Base-by-base conservation (phyloP, 2,329 filamentous ascomycete genomes). In the Fusarium mexicanum region DNA sequence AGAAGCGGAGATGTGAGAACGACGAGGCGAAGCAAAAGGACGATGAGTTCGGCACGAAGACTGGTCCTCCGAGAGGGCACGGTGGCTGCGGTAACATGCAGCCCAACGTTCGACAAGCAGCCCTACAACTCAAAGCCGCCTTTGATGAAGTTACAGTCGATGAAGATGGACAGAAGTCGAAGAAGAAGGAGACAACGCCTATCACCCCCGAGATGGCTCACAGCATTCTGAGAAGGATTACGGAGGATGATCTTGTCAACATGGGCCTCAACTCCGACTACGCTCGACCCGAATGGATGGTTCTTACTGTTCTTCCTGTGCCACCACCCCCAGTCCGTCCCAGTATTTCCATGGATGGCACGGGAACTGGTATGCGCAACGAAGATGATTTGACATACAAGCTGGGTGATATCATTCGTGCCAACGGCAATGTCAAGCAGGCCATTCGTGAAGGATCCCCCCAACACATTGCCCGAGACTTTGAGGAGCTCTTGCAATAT, bases 351-450 rank as follows among this genome's bases (percentile, higher is more conserved):
- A 96, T 98, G 86, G 97, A 98, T 80, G 95, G 96, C 60, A 97
- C 94, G 48, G 93, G 94, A 61, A 94, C 94, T 75, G 96, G 96
- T 73, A 92, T 96, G 87, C 93, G 96, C 73, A 96, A 96, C 81
- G 96, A 99, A 85, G 96, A 99, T 83, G 97, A 99, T 87, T 89
- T 99, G 89, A 99, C 96, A 0, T 99, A 98, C 89, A 99, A 99
- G 85, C 88, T 99, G 38, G 95, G 95, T 79, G 96, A 99, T 84
- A 98, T 99, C 79, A 96, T 99, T 78, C 95, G 96, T 76, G 96
- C 96, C 78, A 99, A 99, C 85, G 93, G 93, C 77, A 98, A 98
- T 78, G 95, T 99, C 64, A 92, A 94, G 76, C 92, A 96, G 77
- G 96, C 95, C 69, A 94, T 97, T 79, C 91, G 94, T 67, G 95